Evolutionary conservation across 2,329 filamentous ascomycete genomes (phyloP).

Genomic region (Didymella sp.): DNA sequence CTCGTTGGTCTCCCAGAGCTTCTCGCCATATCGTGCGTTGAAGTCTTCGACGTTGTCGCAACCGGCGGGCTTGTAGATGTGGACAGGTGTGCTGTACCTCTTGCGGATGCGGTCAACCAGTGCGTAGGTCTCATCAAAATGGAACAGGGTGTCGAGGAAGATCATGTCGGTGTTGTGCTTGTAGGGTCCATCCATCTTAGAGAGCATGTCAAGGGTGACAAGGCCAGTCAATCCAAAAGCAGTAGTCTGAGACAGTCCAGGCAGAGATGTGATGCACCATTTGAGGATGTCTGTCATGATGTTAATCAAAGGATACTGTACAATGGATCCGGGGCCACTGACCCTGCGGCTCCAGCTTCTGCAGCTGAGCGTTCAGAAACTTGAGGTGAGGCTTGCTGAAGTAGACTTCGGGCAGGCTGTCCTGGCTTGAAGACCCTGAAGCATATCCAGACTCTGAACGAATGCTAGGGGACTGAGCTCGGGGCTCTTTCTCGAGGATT

Average conservation of each 20-base stretch:
- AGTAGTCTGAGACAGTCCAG: conserved; percentile 72
- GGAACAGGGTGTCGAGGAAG: conserved; percentile 62
- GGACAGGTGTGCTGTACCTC: conserved; percentile 79
- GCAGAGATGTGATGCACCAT: conserved; percentile 91
- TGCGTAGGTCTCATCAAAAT: conserved; percentile 59
- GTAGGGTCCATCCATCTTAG: conserved; percentile 71
- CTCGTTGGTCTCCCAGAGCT: conserved; percentile 82
- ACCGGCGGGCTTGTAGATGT: conserved; percentile 87
- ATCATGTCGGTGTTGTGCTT: conserved; percentile 60
- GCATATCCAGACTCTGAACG: conserved; percentile 84
- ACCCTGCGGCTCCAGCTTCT: conserved; percentile 82
- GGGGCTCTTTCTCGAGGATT: conserved; percentile 33
- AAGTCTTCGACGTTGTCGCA: conserved; percentile 78
- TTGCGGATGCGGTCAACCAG: conserved; percentile 71
- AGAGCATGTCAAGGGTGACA: conserved; percentile 70
- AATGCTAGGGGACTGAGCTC: conserved; percentile 37
- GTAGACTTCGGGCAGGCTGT: conserved; percentile 74
- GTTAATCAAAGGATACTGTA: conserved; percentile 33
- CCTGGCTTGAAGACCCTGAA: conserved; percentile 68
- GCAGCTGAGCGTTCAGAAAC: conserved; percentile 88
- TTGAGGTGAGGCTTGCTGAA: conserved; percentile 88
- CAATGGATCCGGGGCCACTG: conserved; percentile 32
- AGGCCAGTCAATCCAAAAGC: conserved; percentile 61
- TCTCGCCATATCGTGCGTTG: conserved; percentile 78
- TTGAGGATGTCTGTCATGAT: conserved; percentile 73